Conservation (phyloP, 371 early-diverging fungal species). For the Mucor racemosus region DNA sequence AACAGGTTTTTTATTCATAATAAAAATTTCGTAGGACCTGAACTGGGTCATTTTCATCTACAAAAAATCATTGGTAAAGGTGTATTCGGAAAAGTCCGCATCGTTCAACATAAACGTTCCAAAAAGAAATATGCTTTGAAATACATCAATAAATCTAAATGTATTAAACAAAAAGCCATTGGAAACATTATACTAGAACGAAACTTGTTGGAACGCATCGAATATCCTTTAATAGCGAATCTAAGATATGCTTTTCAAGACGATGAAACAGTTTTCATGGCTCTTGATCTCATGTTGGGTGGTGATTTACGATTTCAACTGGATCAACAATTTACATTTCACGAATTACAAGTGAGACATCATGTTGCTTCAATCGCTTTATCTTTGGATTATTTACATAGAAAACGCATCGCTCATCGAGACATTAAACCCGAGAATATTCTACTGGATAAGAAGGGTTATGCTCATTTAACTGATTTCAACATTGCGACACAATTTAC, state of each 20-base stretch:
- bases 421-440: slow-evolving; percentile 94
- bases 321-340: slow-evolving; percentile 49
- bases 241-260: slow-evolving; percentile 80
- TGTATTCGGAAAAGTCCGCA: slow-evolving; percentile 27
- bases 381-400: slow-evolving; percentile 74
- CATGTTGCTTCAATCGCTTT: slow-evolving; percentile 78
- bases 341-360: slow-evolving; percentile 74
- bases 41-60: slow-evolving; percentile 69
- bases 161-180: slow-evolving; percentile 55
- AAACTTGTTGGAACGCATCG: slow-evolving; percentile 47
- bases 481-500: slow-evolving; percentile 74
- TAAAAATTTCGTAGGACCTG: slow-evolving; percentile 20
- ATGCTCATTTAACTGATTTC: slow-evolving; percentile 87
- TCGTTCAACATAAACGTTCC: slow-evolving; percentile 80
- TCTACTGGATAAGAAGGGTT: slow-evolving; percentile 80
- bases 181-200: slow-evolving; percentile 60
- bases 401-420: slow-evolving; percentile 62
- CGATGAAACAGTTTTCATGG: slow-evolving; percentile 77
- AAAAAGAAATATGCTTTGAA: slow-evolving; percentile 59
- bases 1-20: not conserved
- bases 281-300: slow-evolving; percentile 76
- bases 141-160: slow-evolving; percentile 58
- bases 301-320: slow-evolving; percentile 85
- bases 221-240: slow-evolving; percentile 60
- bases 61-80: slow-evolving; percentile 71